phyloP scores from a whole-genome alignment of 2,329 filamentous ascomycete species.

The Alternaria sp. region DNA sequence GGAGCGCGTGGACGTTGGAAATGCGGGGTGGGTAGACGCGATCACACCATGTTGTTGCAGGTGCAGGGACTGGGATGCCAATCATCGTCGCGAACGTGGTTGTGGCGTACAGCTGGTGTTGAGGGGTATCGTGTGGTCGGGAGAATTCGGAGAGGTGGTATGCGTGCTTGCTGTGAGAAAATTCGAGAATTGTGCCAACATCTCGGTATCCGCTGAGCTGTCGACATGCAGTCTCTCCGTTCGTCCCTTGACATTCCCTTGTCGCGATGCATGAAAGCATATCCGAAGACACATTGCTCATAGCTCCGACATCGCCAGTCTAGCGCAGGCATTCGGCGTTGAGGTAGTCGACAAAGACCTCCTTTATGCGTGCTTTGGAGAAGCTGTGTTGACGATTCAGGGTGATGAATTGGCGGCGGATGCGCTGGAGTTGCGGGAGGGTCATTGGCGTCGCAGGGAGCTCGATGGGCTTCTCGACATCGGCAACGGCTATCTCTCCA shows the following conservation, averaged over 20 bases:
- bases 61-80: conserved; percentile 1
- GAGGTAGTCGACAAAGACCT: conserved; percentile 49
- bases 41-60: conserved; percentile 26
- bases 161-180: neutral
- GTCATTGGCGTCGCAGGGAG: conserved; percentile 71
- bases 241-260: neutral
- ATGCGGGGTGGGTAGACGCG: conserved; percentile 5
- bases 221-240: neutral
- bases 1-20: neutral
- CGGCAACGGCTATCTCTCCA: conserved; percentile 62
- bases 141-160: conserved; percentile 9
- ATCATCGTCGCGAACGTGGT: neutral
- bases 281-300: conserved; percentile 9
- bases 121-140: conserved; percentile 3
- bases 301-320: neutral
- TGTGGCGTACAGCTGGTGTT: neutral
- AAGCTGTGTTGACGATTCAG: conserved; percentile 71
- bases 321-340: conserved; percentile 46
- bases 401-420: conserved; percentile 77
- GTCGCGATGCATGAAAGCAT: neutral
- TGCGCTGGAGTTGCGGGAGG: conserved; percentile 76
- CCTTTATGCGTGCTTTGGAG: conserved; percentile 46
- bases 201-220: neutral
- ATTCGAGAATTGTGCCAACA: neutral
- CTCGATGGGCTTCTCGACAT: conserved; percentile 64